Conservation (phyloP, 495 filamentous ascomycete species). For the Penicillium goetzii region DNA sequence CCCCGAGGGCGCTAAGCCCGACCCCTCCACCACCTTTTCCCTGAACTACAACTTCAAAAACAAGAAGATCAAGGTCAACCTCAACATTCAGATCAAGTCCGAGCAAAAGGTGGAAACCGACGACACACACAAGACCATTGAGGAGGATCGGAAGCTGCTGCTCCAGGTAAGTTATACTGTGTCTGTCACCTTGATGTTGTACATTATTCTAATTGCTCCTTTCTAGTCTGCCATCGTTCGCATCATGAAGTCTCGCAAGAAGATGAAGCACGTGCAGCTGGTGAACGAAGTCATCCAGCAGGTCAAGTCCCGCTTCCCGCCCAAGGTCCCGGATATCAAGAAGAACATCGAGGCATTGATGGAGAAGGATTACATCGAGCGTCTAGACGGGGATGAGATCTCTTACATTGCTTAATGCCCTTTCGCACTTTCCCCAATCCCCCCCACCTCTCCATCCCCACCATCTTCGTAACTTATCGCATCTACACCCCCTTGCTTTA, state of each 20-base stretch:
- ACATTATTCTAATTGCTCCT: not conserved
- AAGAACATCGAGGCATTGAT: slow-evolving; percentile 98
- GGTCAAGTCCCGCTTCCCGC: slow-evolving; percentile 91
- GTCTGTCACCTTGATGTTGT: not conserved
- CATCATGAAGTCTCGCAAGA: slow-evolving; percentile 99
- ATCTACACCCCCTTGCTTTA: slow-evolving; percentile 17
- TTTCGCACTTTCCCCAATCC: slow-evolving; percentile 7
- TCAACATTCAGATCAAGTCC: slow-evolving; percentile 92
- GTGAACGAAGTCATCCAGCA: slow-evolving; percentile 94
- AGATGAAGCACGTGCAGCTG: slow-evolving; percentile 93
- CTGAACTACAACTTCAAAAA: slow-evolving; percentile 95
- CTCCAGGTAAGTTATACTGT: slow-evolving; percentile 76
- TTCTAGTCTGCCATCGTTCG: slow-evolving; percentile 91
- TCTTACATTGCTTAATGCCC: slow-evolving; percentile 76
- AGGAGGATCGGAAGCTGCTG: slow-evolving; percentile 94
- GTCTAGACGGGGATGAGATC: slow-evolving; percentile 89
- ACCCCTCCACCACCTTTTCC: slow-evolving; percentile 71
- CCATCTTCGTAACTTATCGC: slow-evolving; percentile 12
- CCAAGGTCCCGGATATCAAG: slow-evolving; percentile 94
- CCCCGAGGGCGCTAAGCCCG: slow-evolving; percentile 74
- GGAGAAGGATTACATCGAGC: slow-evolving; percentile 98
- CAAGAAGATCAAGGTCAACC: slow-evolving; percentile 95
- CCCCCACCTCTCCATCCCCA: not conserved
- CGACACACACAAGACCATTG: slow-evolving; percentile 99
- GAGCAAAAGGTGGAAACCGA: slow-evolving; percentile 94